These are phyloP conservation scores for Hanseniaspora pseudoguilliermondii DNA, from an alignment of 805 yeast genomes.

Conservation along the genomic window DNA sequence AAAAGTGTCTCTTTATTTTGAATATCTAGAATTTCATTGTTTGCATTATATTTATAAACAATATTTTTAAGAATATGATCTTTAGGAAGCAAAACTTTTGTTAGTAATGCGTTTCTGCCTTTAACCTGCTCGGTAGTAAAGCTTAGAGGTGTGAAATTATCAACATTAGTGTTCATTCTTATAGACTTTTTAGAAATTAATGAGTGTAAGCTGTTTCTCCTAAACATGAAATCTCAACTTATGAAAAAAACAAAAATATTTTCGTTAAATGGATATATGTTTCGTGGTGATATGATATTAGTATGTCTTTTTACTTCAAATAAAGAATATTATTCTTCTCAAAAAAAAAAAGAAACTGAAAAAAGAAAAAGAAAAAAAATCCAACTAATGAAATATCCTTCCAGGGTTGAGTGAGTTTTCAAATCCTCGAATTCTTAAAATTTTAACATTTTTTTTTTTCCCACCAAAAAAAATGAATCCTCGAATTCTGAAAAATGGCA, in stretches of 20 bases:
- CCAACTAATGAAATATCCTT: no score
- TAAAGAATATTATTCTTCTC: no score
- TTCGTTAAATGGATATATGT: no score
- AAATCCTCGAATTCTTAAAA: neutral
- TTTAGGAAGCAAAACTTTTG: neutral
- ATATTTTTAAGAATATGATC: neutral
- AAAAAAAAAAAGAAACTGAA: no score
- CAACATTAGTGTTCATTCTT: neutral
- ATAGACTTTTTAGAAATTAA: neutral
- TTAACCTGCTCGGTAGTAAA: neutral
- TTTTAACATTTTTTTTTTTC: neutral
- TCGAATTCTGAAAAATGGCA: neutral
- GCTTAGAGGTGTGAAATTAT: neutral
- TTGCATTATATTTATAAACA: neutral
- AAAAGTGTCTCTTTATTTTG: constrained; percentile 1
- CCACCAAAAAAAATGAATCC: neutral
- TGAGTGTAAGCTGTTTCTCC: no score
- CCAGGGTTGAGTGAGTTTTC: neutral
- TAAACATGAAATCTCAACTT: neutral
- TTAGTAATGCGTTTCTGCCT: neutral
- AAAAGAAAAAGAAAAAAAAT: no score
- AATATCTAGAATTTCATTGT: constrained; percentile 4
- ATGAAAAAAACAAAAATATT: no score
- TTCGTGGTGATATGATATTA: no score
- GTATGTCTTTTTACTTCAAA: no score